Conservation (phyloP, 306 rosid species). For the Macrotyloma uniflorum region DNA sequence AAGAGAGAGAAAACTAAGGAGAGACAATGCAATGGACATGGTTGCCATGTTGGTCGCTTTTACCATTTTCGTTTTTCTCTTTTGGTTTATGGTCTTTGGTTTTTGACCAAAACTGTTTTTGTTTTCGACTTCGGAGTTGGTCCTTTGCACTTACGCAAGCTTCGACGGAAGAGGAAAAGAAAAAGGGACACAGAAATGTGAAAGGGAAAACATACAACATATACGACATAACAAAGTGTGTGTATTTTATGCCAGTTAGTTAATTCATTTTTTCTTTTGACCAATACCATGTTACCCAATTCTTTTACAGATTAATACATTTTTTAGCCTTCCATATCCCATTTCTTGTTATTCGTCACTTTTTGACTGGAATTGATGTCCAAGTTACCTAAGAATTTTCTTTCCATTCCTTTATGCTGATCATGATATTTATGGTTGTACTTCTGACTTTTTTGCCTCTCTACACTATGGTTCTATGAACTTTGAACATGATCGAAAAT, state of each 20-base stretch:
- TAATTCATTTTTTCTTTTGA: conserved; percentile 24
- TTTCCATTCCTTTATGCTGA: neutral
- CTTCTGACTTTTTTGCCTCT: neutral
- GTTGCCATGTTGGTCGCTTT: conserved; percentile 45
- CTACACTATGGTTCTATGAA: neutral
- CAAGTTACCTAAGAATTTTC: neutral
- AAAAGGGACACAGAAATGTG: neutral
- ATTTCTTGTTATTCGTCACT: neutral
- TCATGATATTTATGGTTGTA: neutral
- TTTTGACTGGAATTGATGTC: neutral
- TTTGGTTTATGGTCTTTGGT: conserved; percentile 37
- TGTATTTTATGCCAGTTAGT: neutral
- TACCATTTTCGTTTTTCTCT: conserved; percentile 48
- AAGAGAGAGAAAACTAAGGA: conserved; percentile 47
- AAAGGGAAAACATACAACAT: neutral
- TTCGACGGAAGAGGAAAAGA: neutral
- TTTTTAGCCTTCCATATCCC: neutral
- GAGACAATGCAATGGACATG: conserved; percentile 59
- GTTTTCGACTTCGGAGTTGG: neutral
- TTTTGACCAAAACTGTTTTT: neutral
- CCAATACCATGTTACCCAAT: neutral
- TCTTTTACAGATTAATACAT: neutral
- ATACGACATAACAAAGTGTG: neutral
- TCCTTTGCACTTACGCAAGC: neutral
- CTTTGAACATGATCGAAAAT: too few relatives aligned